Conservation (phyloP, 208 protist species). For the Herpetomonas samuelpessoai region DNA sequence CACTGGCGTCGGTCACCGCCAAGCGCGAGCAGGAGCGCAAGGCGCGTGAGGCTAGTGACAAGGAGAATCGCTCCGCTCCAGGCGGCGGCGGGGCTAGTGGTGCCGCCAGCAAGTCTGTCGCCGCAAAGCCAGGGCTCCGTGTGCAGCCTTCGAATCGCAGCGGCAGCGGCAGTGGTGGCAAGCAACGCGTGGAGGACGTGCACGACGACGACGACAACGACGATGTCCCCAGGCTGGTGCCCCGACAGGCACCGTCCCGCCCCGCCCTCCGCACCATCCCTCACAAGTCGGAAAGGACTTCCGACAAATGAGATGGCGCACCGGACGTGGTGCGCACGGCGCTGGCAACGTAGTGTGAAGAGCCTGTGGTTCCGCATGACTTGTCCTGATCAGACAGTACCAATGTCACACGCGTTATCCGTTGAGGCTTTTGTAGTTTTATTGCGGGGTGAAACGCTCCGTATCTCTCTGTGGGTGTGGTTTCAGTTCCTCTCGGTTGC, state of each 20-base stretch:
- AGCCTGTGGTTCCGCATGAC: no score
- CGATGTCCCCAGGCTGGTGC: conserved; percentile 14
- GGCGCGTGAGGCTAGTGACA: conserved; percentile 10
- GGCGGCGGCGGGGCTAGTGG: not conserved
- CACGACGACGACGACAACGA: conserved; percentile 25
- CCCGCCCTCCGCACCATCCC: not conserved
- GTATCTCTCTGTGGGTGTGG: no score
- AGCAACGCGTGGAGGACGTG: no score
- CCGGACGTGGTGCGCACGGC: not conserved
- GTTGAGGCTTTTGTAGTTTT: no score
- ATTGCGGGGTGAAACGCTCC: no score
- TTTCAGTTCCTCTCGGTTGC: no score
- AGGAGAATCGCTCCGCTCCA: conserved; percentile 13
- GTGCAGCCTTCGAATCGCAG: not conserved
- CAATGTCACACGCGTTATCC: no score
- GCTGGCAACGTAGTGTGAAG: no score
- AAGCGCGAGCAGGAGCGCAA: conserved; percentile 32
- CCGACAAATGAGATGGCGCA: not conserved
- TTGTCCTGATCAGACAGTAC: no score
- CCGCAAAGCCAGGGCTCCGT: not conserved
- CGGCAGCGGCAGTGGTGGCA: not conserved
- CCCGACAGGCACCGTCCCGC: not conserved
- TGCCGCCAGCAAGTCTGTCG: not conserved
- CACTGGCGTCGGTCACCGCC: conserved; percentile 32
- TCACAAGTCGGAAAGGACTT: not conserved